phyloP scores from a whole-genome alignment of 139 green algal species.

The Prasinococcaceae sp. region DNA sequence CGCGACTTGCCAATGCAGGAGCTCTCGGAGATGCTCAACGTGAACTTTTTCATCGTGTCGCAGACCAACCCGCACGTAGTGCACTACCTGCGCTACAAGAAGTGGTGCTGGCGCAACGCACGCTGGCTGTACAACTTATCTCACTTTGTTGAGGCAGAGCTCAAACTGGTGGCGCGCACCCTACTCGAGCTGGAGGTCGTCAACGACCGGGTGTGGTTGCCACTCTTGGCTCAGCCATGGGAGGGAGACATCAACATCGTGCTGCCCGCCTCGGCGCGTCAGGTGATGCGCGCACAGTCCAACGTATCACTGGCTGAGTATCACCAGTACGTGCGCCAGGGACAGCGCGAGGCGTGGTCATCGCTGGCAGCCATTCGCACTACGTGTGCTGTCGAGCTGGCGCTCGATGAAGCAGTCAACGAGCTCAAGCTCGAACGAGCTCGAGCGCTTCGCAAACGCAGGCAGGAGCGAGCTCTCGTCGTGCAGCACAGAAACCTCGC shows the following conservation, averaged over 20 bases:
- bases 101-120: slow-evolving; percentile 6
- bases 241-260: slow-evolving; percentile 42
- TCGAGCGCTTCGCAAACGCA: background rate
- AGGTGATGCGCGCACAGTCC: slow-evolving; percentile 6
- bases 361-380: slow-evolving; percentile 29
- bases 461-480: too few species aligned
- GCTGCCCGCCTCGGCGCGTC: slow-evolving; percentile 25
- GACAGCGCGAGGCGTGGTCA: slow-evolving; percentile 25
- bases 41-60: slow-evolving; percentile 43
- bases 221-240: slow-evolving; percentile 36
- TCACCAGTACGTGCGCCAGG: slow-evolving; percentile 20
- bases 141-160: background rate
- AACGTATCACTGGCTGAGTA: slow-evolving; percentile 21
- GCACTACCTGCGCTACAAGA: slow-evolving; percentile 29
- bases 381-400: slow-evolving; percentile 34
- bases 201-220: slow-evolving; percentile 31
- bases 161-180: slow-evolving; percentile 1
- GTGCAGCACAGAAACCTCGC: too few species aligned
- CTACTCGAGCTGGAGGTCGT: slow-evolving; percentile 31
- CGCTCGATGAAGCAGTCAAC: slow-evolving; percentile 35
- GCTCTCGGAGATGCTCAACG: slow-evolving; percentile 42
- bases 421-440: slow-evolving; percentile 16
- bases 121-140: background rate
- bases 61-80: slow-evolving; percentile 43
- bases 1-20: slow-evolving; percentile 30